Base-by-base conservation (phyloP, 768 basidiomycete genomes). In the Suillus variegatus region DNA sequence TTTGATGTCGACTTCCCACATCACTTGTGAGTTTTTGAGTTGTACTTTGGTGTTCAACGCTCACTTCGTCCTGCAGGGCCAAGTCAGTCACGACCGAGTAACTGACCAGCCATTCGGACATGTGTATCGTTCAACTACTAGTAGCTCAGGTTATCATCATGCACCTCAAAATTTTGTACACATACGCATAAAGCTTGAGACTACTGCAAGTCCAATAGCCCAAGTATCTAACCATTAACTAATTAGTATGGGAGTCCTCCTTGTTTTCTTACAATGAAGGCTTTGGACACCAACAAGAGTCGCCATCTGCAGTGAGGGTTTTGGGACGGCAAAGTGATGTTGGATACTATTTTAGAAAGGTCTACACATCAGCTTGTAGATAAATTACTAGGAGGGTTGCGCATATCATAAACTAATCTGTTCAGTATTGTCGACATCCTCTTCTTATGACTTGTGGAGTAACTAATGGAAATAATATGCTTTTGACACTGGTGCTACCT, bases 1-100 rank as follows among this genome's bases (percentile, higher is more conserved):
- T 95, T 93, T 69, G 97, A 99, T 75, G 97, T 99, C 70, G 97
- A 99, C 77, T 97, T 97, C 90, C 97, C 97, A 49, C 85, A 96
- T 74, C 98, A 98, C 83, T 81, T 98, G 90, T 93, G 75, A 72
- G 92, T 85, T 54, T 41, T 22, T 10, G 60, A 16, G 62, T 44
- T 61, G 52, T 61, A 16, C 25, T 25, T 64, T 52, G 35, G 28
- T 68, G 18, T n/a, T 63, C 51, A 38, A 64, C 58, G 36, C 66
- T 68, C 22, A 73, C 58, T 22, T 47, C 67, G 58, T 56, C 18
- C 67, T 4, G 22, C 69, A 91, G 89, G 81, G 90, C 90, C 64
- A 91, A 91, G 75, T 91, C 90, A 67, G 90, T 91, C 65, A 91
- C 90, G 43, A 84, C 84, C 55, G 90, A 91, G 82, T 91, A 86